Evolutionary conservation across 768 basidiomycete species (phyloP).

Genomic region (Russula sp.): DNA sequence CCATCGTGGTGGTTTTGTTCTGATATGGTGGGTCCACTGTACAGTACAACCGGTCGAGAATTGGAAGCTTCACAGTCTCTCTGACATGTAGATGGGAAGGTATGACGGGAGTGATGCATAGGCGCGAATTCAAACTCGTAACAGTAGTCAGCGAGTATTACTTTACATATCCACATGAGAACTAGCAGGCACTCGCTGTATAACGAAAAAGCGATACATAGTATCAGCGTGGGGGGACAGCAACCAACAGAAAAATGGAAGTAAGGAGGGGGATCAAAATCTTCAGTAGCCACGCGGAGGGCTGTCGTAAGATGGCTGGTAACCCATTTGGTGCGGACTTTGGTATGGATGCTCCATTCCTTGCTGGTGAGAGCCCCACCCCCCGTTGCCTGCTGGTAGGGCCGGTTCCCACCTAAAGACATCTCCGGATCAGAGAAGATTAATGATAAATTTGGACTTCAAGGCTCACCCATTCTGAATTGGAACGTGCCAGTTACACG

Average conservation of each 20-base stretch:
- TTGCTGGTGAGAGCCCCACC: conserved; percentile 20
- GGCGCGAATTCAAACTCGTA: not conserved
- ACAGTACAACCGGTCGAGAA: not conserved
- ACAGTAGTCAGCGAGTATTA: not conserved
- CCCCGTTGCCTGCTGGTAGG: conserved; percentile 13
- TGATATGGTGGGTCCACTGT: not conserved
- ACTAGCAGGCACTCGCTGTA: not conserved
- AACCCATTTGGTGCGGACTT: conserved; percentile 35
- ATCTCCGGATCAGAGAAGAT: not conserved
- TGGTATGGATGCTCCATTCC: conserved; percentile 35
- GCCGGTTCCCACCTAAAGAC: conserved; percentile 27
- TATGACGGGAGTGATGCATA: not conserved
- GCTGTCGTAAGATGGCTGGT: conserved; percentile 19
- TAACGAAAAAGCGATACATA: not conserved
- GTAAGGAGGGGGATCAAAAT: not conserved
- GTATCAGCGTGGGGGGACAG: not conserved
- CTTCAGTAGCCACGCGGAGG: conserved; percentile 11
- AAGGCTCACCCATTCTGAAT: conserved; percentile 44
- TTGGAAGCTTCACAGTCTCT: not conserved
- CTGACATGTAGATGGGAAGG: not conserved
- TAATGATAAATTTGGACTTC: not conserved
- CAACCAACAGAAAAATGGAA: conserved; percentile 4
- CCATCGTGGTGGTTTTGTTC: conserved; percentile 12
- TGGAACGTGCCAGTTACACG: conserved; percentile 59
- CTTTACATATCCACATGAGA: not conserved